These are phyloP conservation scores for Chromosphaera perkinsii DNA, from an alignment of 208 protist genomes.

Conservation along the genomic window DNA sequence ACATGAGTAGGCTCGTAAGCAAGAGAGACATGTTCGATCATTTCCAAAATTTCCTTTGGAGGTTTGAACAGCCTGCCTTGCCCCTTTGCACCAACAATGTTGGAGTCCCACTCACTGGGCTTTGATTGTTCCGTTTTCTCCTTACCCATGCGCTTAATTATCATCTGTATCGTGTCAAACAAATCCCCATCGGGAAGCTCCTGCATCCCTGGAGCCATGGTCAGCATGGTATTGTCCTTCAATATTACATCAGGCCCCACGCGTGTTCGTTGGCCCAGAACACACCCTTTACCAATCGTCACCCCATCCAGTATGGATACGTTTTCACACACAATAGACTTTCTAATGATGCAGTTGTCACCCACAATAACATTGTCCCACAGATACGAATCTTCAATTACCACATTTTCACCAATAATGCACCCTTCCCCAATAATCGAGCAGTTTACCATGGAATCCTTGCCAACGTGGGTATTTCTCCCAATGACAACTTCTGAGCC, in stretches of 20 bases:
- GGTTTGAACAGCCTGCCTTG: not conserved
- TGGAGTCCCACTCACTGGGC: not conserved
- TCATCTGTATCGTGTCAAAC: not conserved
- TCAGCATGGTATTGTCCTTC: not conserved
- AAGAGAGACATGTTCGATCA: not conserved
- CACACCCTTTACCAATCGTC: too few species aligned
- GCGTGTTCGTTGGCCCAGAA: not conserved
- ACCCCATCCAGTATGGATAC: not conserved
- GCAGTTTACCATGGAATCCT: not conserved
- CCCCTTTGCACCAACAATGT: not conserved
- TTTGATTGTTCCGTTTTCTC: not conserved
- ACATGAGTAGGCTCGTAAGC: not conserved
- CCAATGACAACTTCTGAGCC: conserved; percentile 15
- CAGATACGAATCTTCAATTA: conserved; percentile 10
- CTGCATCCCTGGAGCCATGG: not conserved
- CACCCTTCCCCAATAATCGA: conserved; percentile 25
- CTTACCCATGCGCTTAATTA: not conserved
- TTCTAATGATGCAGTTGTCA: conserved; percentile 4
- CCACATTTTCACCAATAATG: conserved; percentile 9
- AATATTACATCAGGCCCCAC: not conserved
- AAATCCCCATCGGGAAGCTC: not conserved
- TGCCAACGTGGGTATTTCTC: conserved; percentile 12
- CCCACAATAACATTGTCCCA: conserved; percentile 7
- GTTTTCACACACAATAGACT: not conserved
- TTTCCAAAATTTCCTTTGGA: not conserved